phyloP scores from a whole-genome alignment of 495 filamentous ascomycete species.

The Trichoderma virens region DNA sequence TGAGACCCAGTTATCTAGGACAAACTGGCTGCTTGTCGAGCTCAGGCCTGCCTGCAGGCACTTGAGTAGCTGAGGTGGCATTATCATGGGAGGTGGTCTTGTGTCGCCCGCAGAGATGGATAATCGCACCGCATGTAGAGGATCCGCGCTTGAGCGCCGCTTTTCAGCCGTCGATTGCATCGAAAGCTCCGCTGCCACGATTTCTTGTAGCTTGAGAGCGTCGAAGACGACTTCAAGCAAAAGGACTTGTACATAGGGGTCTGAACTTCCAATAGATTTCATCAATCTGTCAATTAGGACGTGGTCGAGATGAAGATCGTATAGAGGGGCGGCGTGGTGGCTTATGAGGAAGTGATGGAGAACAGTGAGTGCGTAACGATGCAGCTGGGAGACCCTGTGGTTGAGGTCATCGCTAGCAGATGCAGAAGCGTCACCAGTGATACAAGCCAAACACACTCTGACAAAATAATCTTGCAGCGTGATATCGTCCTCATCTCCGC shows the following conservation, averaged over 20 bases:
- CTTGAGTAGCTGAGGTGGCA: slow-evolving; percentile 69
- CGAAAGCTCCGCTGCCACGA: slow-evolving; percentile 36
- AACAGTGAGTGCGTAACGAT: slow-evolving; percentile 60
- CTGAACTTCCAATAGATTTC: slow-evolving; percentile 51
- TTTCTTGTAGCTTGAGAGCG: slow-evolving; percentile 57
- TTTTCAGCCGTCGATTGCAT: slow-evolving; percentile 36
- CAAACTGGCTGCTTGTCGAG: slow-evolving; percentile 60
- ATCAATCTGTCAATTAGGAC: slow-evolving; percentile 63
- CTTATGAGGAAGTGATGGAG: slow-evolving; percentile 70
- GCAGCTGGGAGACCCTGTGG: slow-evolving; percentile 48
- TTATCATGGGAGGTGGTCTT: slow-evolving; percentile 35
- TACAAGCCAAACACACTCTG: slow-evolving; percentile 48
- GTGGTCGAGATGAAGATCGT: slow-evolving; percentile 63
- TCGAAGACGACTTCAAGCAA: slow-evolving; percentile 69
- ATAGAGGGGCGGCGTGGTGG: slow-evolving; percentile 56
- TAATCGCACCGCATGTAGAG: slow-evolving; percentile 16
- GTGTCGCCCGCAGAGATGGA: slow-evolving; percentile 23
- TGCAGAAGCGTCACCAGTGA: slow-evolving; percentile 39
- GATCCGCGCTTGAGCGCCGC: slow-evolving; percentile 24
- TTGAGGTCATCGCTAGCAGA: slow-evolving; percentile 24
- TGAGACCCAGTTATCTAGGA: slow-evolving; percentile 83
- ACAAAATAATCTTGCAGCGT: slow-evolving; percentile 56
- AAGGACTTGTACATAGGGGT: slow-evolving; percentile 62
- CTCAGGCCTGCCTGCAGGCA: slow-evolving; percentile 79
- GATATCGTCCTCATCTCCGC: slow-evolving; percentile 40